Evolutionary conservation across 805 yeast genomes (phyloP).

Genomic region (Lipomyces orientalis): DNA sequence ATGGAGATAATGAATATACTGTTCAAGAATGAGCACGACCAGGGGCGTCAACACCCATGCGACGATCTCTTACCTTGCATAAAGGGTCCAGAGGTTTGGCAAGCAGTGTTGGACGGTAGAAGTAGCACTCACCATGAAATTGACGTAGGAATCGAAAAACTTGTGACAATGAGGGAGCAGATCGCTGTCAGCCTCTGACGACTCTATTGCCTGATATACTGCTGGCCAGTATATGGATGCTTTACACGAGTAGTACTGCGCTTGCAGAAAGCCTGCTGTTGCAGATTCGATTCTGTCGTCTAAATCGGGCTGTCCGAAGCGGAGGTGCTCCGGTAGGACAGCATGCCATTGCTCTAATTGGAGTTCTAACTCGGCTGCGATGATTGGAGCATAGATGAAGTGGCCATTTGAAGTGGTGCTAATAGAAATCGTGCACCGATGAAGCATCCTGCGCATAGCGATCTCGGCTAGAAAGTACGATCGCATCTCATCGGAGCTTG

Average conservation of each 20-base stretch:
- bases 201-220: background rate
- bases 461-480: background rate
- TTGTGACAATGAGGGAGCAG: background rate
- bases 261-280: constrained; percentile 1
- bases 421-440: background rate
- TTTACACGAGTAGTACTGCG: background rate
- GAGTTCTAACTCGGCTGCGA: constrained; percentile 2
- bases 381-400: background rate
- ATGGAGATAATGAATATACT: background rate
- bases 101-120: background rate
- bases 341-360: background rate
- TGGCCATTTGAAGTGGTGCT: background rate
- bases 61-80: background rate
- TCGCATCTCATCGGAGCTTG: constrained; percentile 2
- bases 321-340: background rate
- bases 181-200: background rate
- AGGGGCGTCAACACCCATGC: background rate
- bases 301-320: background rate
- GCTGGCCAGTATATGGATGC: background rate
- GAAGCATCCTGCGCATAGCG: background rate
- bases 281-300: background rate
- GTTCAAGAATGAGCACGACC: background rate
- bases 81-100: background rate
- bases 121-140: background rate
- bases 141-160: background rate